Conservation (phyloP, 108 stramenopile species). For the Pseudonitzschia pungens region DNA sequence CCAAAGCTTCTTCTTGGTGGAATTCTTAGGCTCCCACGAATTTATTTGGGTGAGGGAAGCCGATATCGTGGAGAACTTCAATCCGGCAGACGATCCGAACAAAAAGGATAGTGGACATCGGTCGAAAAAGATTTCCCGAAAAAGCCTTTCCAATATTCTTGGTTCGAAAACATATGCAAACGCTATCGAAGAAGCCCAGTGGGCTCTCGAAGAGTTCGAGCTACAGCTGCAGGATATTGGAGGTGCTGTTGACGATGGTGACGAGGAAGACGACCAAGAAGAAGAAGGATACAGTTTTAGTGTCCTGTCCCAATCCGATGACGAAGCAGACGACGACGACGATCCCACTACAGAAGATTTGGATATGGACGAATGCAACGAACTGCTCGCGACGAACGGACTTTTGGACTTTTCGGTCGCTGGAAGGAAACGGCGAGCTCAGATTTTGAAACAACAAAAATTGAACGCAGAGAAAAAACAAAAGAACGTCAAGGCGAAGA, state of each 20-base stretch:
- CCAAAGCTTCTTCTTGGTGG: conserved; percentile 85
- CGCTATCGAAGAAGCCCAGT: conserved; percentile 77
- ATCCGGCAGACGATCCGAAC: conserved; percentile 79
- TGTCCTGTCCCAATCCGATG: conserved; percentile 74
- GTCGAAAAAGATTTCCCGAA: conserved; percentile 63
- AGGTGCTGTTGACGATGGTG: conserved; percentile 50
- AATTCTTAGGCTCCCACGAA: conserved; percentile 88
- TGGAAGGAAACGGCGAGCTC: conserved; percentile 67
- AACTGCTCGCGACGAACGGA: conserved; percentile 75
- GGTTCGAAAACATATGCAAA: conserved; percentile 63
- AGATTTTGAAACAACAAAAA: conserved; percentile 69
- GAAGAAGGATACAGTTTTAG: conserved; percentile 58
- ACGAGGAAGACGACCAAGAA: conserved; percentile 57
- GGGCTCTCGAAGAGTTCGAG: conserved; percentile 77
- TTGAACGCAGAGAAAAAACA: conserved; percentile 58
- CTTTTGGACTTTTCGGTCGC: conserved; percentile 62
- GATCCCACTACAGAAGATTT: conserved; percentile 28
- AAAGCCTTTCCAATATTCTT: conserved; percentile 34
- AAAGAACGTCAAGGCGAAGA: conserved; percentile 50
- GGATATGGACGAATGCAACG: conserved; percentile 76
- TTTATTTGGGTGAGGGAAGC: conserved; percentile 87
- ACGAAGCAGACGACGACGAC: conserved; percentile 68
- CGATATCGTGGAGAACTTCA: conserved; percentile 84
- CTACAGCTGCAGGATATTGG: conserved; percentile 55
- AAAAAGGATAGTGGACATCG: conserved; percentile 18